Evolutionary conservation across 2,329 filamentous ascomycete species (phyloP), one percentile per base, ranked within the genome.

Genomic region (Aspergillus sp.): DNA sequence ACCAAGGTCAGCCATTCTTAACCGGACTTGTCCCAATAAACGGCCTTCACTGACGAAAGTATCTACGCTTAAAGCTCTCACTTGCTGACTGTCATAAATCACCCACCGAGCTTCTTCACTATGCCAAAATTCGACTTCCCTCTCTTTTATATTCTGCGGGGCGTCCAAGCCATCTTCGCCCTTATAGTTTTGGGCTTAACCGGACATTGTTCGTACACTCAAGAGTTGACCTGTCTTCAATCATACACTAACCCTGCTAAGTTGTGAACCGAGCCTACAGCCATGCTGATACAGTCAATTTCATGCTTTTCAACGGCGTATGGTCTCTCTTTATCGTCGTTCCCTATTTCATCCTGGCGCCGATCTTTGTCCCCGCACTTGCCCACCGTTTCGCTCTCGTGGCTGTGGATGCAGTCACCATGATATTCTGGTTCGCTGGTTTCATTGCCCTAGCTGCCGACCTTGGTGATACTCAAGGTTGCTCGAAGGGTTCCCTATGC

Each of bases 401-500:
- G 17, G 86, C 68, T 1, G 80, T 90, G 32, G 89, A 96, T 68
- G 80, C 79, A 47, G 64, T 95, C 22, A 95, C 90, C 9, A 87
- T 89, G 76, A 81, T 96, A 56, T 96, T 96, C 79, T 96, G 92
- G 92, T 95, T 97, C 69, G 87, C 89, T 0, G 91, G 91, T 6
- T 89, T 91, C 66, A 87, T 96, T 63, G 90, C 91, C 0, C 75
- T 93, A 11, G 91, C 89, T 0, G 87, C 86, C 18, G 80, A 80
- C 55, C 75, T 91, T 56, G 83, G 83, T 53, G 38, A 42, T 17
- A 80, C 83, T 15, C 77, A 84, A 0, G 74, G 70, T 8, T 77
- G 82, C 56, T 87, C 85, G 68, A 79, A 76, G 42, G 78, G 79
- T 42, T 77, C 73, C 17, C 79, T 78, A 15, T 93, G 89, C 72